These are phyloP conservation scores for Apophysomyces elegans DNA, from an alignment of 371 early-diverging fungal genomes.

Conservation along the genomic window DNA sequence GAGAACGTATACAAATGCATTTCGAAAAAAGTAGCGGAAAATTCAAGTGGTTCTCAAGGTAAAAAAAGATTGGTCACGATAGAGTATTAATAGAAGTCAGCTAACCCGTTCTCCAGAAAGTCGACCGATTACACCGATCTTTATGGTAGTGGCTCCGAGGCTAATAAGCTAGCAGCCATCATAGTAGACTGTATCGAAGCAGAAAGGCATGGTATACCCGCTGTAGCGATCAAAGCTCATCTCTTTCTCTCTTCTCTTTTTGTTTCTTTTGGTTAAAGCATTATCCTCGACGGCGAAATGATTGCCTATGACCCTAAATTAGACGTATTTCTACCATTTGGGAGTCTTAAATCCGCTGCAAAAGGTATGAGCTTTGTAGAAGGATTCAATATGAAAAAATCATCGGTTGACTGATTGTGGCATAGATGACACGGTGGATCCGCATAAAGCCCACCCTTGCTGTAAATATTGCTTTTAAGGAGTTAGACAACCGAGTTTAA, in stretches of 20 bases:
- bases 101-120: slow-evolving; percentile 25
- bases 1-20: slow-evolving; percentile 79
- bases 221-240: not conserved
- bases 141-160: slow-evolving; percentile 55
- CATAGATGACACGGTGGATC: slow-evolving; percentile 23
- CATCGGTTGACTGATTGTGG: not conserved
- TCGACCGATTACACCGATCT: slow-evolving; percentile 67
- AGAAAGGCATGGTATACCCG: slow-evolving; percentile 20
- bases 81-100: not conserved
- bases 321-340: slow-evolving; percentile 67
- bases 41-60: slow-evolving; percentile 66
- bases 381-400: slow-evolving; percentile 19
- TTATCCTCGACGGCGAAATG: slow-evolving; percentile 74
- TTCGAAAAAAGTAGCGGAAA: slow-evolving; percentile 44
- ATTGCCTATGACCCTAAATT: slow-evolving; percentile 65
- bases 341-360: slow-evolving; percentile 71
- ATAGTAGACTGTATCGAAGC: slow-evolving; percentile 25
- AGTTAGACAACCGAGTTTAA: not conserved
- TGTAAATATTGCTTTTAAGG: slow-evolving; percentile 36
- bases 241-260: not conserved
- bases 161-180: slow-evolving; percentile 24
- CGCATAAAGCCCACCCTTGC: slow-evolving; percentile 51
- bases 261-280: slow-evolving; percentile 14
- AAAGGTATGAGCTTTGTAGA: slow-evolving; percentile 42
- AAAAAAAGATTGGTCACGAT: slow-evolving; percentile 7